phyloP scores from a whole-genome alignment of 2,329 filamentous ascomycete species.

The Westerdykella aurantiaca region DNA sequence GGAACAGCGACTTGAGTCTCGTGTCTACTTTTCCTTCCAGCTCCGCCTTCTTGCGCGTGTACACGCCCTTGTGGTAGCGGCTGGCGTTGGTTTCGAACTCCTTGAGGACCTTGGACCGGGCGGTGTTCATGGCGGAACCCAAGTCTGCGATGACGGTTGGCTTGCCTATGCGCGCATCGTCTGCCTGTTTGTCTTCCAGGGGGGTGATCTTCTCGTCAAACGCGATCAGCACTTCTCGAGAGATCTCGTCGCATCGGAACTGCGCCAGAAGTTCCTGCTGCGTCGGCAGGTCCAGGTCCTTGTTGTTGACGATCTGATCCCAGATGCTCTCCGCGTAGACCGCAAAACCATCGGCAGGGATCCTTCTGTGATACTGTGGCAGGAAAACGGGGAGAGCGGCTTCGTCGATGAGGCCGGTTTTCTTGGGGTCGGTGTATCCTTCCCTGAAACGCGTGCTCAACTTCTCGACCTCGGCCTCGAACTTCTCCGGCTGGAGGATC shows the following conservation, averaged over 20 bases:
- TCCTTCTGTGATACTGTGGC: conserved; percentile 89
- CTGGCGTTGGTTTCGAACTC: conserved; percentile 89
- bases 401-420: conserved; percentile 59
- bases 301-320: conserved; percentile 99
- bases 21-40: conserved; percentile 80
- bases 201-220: conserved; percentile 81
- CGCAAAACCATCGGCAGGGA: conserved; percentile 94
- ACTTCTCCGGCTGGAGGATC: conserved; percentile 89
- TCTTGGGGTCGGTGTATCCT: conserved; percentile 66
- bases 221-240: conserved; percentile 73
- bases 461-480: conserved; percentile 70
- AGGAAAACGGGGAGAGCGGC: conserved; percentile 76
- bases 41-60: conserved; percentile 75
- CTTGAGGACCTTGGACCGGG: conserved; percentile 67
- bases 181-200: conserved; percentile 78
- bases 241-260: conserved; percentile 96
- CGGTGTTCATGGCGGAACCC: conserved; percentile 64
- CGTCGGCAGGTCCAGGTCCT: conserved; percentile 91
- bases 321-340: conserved; percentile 90
- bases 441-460: conserved; percentile 76
- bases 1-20: conserved; percentile 81
- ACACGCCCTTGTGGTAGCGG: conserved; percentile 95
- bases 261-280: conserved; percentile 96
- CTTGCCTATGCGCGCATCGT: conserved; percentile 66
- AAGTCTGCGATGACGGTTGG: conserved; percentile 68